These are phyloP conservation scores for Xylariales sp. DNA, from an alignment of 2,329 filamentous ascomycete species.

Conservation along the genomic window DNA sequence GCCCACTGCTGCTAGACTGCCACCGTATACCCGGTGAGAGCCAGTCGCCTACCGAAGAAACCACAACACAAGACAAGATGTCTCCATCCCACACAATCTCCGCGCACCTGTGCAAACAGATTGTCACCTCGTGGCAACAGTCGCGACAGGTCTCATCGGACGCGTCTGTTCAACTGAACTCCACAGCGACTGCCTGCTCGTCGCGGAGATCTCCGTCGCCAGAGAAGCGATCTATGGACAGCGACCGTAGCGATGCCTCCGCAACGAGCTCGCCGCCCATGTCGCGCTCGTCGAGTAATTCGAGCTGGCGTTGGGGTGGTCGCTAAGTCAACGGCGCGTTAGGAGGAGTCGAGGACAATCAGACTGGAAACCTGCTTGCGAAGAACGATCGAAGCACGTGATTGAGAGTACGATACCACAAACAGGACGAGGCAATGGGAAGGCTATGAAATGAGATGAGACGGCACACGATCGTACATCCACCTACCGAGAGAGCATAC, in stretches of 20 bases:
- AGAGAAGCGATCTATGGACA: slow-evolving; percentile 44
- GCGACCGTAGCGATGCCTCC: slow-evolving; percentile 32
- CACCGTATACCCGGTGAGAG: no score
- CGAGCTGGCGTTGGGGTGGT: slow-evolving; percentile 28
- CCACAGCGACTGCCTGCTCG: slow-evolving; percentile 23
- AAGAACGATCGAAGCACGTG: no score
- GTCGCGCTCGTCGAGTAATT: slow-evolving; percentile 26
- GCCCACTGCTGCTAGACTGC: no score
- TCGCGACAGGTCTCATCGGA: slow-evolving; percentile 35
- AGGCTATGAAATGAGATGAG: no score
- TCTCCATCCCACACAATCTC: slow-evolving; percentile 58
- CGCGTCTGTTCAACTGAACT: slow-evolving; percentile 17
- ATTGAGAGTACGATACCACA: no score
- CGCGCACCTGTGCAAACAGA: slow-evolving; percentile 55
- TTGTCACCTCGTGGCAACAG: slow-evolving; percentile 55
- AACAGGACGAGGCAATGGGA: no score
- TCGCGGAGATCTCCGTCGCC: slow-evolving; percentile 31
- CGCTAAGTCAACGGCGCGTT: slow-evolving; percentile 16
- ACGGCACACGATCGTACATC: no score
- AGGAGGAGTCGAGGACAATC: no score
- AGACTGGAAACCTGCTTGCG: no score
- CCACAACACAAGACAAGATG: no score
- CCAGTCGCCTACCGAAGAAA: no score
- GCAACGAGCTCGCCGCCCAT: slow-evolving; percentile 19
- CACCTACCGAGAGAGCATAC: no score